Conservation (phyloP, 805 yeast species). For the Zygoascus tannicola region DNA sequence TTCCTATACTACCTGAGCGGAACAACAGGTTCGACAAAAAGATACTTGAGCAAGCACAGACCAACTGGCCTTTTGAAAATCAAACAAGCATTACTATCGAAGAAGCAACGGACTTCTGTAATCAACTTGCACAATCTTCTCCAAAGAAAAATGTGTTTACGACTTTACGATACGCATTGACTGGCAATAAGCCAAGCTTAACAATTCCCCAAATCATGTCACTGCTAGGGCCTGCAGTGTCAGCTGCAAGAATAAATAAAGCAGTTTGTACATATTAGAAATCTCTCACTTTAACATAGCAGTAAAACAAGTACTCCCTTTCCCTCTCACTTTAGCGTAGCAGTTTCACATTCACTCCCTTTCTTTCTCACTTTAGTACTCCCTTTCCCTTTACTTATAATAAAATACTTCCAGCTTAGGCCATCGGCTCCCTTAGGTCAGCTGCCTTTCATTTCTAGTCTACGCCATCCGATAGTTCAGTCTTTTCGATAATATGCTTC, state of each 20-base stretch:
- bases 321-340: too few relatives aligned
- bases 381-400: background rate
- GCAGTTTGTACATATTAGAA: background rate
- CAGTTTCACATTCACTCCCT: too few relatives aligned
- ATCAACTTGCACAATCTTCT: constrained; percentile 1
- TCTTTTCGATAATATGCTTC: too few relatives aligned
- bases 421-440: too few relatives aligned
- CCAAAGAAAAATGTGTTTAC: constrained; percentile 36
- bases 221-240: constrained; percentile 37
- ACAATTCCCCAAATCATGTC: constrained; percentile 49
- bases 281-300: too few relatives aligned
- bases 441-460: too few relatives aligned
- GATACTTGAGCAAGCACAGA: background rate
- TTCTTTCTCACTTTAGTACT: too few relatives aligned
- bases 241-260: background rate
- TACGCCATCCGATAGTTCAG: too few relatives aligned
- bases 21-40: background rate
- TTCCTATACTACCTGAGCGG: constrained; percentile 3
- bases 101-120: background rate
- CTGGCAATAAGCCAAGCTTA: constrained; percentile 64
- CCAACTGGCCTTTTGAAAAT: background rate
- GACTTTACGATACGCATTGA: constrained; percentile 54
- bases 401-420: too few relatives aligned
- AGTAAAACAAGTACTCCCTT: too few relatives aligned
- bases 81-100: constrained; percentile 2